These are phyloP conservation scores for Sarocladium kiliense DNA, from an alignment of 2,329 filamentous ascomycete species.

Conservation along the genomic window DNA sequence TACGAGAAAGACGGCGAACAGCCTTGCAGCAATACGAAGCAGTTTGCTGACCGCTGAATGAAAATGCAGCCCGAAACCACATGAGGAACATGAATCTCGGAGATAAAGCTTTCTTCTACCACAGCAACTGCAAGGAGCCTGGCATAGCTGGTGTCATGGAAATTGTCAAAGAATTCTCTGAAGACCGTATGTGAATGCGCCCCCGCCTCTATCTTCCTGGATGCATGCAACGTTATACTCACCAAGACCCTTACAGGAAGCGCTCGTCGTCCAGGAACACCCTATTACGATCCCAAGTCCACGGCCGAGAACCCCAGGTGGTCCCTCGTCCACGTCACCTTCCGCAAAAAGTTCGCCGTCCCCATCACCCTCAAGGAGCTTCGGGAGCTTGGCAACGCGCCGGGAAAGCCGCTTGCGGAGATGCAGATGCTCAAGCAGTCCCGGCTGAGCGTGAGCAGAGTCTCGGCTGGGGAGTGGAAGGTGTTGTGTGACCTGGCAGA, in stretches of 20 bases:
- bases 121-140: slow-evolving; percentile 86
- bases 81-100: slow-evolving; percentile 87
- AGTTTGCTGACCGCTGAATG: slow-evolving; percentile 3
- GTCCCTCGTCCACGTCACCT: slow-evolving; percentile 85
- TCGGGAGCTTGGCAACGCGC: slow-evolving; percentile 52
- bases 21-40: not conserved
- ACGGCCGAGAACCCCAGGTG: slow-evolving; percentile 55
- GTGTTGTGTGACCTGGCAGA: slow-evolving; percentile 51
- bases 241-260: slow-evolving; percentile 20
- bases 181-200: slow-evolving; percentile 57
- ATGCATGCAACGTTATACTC: slow-evolving; percentile 7
- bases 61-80: slow-evolving; percentile 69
- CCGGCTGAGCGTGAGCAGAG: slow-evolving; percentile 75
- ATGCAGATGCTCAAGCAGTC: slow-evolving; percentile 82
- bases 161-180: slow-evolving; percentile 76
- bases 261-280: slow-evolving; percentile 31
- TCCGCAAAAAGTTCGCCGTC: slow-evolving; percentile 73
- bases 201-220: not conserved
- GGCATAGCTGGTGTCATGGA: slow-evolving; percentile 87
- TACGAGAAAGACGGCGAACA: not conserved
- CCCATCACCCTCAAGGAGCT: slow-evolving; percentile 68
- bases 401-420: slow-evolving; percentile 54
- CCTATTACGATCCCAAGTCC: slow-evolving; percentile 81
- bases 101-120: slow-evolving; percentile 94
- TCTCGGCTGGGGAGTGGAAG: slow-evolving; percentile 60